Evolutionary conservation across 192 early-diverging fungal genomes (phyloP).

Genomic region (Coemansia sp.): DNA sequence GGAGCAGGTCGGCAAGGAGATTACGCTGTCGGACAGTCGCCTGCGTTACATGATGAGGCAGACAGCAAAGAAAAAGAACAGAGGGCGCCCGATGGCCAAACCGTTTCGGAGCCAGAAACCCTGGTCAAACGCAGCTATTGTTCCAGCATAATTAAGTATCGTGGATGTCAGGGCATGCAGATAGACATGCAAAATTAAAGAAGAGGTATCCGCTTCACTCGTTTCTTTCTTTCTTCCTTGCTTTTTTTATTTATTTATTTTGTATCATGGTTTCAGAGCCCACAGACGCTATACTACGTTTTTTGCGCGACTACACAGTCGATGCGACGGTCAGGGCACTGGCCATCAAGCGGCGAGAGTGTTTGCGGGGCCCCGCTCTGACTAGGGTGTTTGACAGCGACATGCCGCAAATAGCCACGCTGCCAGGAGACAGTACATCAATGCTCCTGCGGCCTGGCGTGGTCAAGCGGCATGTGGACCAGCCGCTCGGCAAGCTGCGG

Average conservation of each 20-base stretch:
- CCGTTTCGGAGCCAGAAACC: slow-evolving; percentile 2
- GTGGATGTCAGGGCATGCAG: no score
- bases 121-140: background rate
- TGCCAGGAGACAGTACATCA: background rate
- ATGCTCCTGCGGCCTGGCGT: background rate
- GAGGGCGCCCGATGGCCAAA: background rate
- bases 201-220: no score
- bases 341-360: background rate
- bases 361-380: background rate
- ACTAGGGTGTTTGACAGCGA: background rate
- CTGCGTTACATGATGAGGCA: background rate
- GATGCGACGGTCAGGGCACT: background rate
- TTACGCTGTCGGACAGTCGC: slow-evolving; percentile 2
- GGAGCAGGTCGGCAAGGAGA: slow-evolving; percentile 6
- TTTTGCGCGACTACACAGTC: background rate
- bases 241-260: background rate
- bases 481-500: background rate
- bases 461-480: background rate
- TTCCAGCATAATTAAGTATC: background rate
- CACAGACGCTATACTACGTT: background rate
- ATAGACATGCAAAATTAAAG: no score
- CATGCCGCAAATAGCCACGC: background rate
- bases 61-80: background rate
- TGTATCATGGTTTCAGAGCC: background rate
- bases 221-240: background rate